Evolutionary conservation across 805 yeast genomes (phyloP), one percentile per base, ranked within the genome.

Genomic region (Teunomyces funiuensis): DNA sequence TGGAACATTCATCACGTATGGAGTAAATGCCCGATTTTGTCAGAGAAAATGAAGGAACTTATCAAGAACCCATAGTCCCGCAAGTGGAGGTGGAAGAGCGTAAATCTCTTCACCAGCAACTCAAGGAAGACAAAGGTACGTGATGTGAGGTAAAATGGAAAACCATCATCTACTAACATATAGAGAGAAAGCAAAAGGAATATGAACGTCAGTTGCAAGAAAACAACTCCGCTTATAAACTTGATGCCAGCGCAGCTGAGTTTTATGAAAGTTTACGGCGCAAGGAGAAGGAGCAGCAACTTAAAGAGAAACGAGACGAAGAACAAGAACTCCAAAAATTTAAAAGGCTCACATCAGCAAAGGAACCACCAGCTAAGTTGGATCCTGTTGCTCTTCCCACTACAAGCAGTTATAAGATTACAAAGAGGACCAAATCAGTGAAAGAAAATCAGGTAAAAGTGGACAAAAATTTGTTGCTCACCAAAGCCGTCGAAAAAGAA

Each of bases 21-120:
- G 6, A n/a, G 25, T 31, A 11, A 25, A 45, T 45, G 48, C 48
- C 48, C 3, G 44, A 41, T 19, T 45, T 45, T 25, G 36, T 45
- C 19, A 45, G 39, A 29, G 42, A 40, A 23, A 37, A 37, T 16
- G 46, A 39, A 36, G 43, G 37, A 36, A 18, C 7, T 7, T 18
- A 16, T 10, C 28, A 27, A 13, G 45, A 27, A 19, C 20, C 31
- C 4, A 11, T 17, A 15, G 43, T 23, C 16, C 29, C 34, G 4
- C 46, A 51, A 15, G 50, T 51, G 11, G 53, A 50, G 10, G 51
- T 46, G 14, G 45, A 49, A 6, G 61, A 58, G 33, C 53, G 77
- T 17, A 70, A 69, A 50, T 59, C 74, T 3, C 51, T 74, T 10
- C 62, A 60, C 11, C 71, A 72, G 16, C 79, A 74, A 50, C 49